Percentiles rank a stretch among this genome's conserved stretches.
These are phyloP conservation scores for Tuber borchii DNA, from an alignment of 495 filamentous ascomycete genomes.

Conservation along the genomic window DNA sequence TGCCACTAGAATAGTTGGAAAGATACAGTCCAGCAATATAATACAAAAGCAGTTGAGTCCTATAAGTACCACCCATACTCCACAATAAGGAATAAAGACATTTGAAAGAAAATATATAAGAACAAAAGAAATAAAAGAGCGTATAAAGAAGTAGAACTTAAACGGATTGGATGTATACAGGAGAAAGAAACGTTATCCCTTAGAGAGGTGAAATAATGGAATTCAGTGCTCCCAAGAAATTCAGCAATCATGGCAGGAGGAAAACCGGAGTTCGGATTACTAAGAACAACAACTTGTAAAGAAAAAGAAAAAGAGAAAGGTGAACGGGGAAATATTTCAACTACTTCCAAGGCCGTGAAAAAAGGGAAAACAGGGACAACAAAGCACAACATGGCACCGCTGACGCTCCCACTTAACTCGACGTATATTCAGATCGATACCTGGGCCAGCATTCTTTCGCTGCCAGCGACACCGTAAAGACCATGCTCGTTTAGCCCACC, in stretches of 20 bases:
- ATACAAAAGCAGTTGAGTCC: too few relatives aligned
- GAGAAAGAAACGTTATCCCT: too few relatives aligned
- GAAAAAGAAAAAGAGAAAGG: neutral
- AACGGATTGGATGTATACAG: too few relatives aligned
- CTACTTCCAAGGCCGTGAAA: neutral
- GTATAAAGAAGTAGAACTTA: too few relatives aligned
- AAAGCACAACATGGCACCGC: neutral
- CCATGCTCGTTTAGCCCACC: neutral
- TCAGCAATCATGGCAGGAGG: neutral
- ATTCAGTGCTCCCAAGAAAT: neutral
- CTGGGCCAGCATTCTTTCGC: neutral
- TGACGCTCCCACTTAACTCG: neutral
- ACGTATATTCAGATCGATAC: neutral
- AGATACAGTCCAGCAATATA: too few relatives aligned
- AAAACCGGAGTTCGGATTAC: neutral
- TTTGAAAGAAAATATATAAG: too few relatives aligned
- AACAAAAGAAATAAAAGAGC: too few relatives aligned
- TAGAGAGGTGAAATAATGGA: neutral
- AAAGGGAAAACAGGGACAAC: neutral
- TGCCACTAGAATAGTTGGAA: too few relatives aligned
- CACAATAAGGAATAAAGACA: too few relatives aligned
- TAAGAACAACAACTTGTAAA: neutral
- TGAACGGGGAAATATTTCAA: neutral
- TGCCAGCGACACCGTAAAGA: neutral
- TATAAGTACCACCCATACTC: too few relatives aligned